phyloP scores from a whole-genome alignment of 306 rosid genomes.

The Quercus glauca region DNA sequence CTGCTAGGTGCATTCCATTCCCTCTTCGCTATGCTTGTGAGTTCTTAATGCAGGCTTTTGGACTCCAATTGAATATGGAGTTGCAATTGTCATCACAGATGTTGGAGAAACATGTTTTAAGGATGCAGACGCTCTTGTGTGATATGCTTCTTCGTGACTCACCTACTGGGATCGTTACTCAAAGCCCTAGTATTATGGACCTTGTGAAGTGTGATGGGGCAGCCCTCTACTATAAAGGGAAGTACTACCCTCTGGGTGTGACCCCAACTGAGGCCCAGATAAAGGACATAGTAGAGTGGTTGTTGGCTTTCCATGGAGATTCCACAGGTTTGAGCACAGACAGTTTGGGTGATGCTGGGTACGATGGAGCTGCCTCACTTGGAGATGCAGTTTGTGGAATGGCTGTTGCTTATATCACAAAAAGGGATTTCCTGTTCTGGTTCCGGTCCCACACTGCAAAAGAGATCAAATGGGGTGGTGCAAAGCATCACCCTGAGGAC shows the following conservation, averaged over 20 bases:
- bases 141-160: slow-evolving; percentile 97
- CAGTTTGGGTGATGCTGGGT: slow-evolving; percentile 93
- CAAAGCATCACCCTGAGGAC: slow-evolving; percentile 98
- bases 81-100: slow-evolving; percentile 72
- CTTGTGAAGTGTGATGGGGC: slow-evolving; percentile 96
- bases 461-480: slow-evolving; percentile 99
- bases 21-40: slow-evolving; percentile 94
- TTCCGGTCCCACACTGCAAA: slow-evolving; percentile 89
- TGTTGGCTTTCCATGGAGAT: slow-evolving; percentile 75
- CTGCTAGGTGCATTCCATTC: slow-evolving; percentile 82
- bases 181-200: slow-evolving; percentile 90
- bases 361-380: slow-evolving; percentile 81
- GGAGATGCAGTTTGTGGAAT: slow-evolving; percentile 96
- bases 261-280: slow-evolving; percentile 79
- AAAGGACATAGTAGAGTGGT: slow-evolving; percentile 84
- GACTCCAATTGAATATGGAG: slow-evolving; percentile 91
- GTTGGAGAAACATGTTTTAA: slow-evolving; percentile 80
- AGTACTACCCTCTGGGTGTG: slow-evolving; percentile 67
- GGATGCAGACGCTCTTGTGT: slow-evolving; percentile 91
- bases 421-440: slow-evolving; percentile 88
- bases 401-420: slow-evolving; percentile 91
- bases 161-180: slow-evolving; percentile 83
- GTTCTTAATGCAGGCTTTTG: slow-evolving; percentile 96
- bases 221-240: slow-evolving; percentile 69
- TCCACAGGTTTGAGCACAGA: slow-evolving; percentile 98